phyloP scores from a whole-genome alignment of 352 stramenopile species.

The Phytophthora constricta region DNA sequence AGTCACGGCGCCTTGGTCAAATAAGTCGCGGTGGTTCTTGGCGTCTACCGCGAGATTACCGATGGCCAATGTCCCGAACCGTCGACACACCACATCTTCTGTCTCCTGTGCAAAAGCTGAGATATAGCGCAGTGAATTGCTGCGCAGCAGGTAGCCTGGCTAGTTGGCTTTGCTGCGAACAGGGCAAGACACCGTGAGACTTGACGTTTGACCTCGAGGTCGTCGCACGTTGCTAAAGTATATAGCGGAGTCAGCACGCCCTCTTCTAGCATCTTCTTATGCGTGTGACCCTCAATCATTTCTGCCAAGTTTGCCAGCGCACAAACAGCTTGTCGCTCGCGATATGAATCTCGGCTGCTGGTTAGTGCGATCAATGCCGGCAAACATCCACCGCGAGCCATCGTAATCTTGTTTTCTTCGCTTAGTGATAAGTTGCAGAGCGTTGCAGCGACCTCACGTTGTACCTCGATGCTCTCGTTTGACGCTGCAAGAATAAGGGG shows the following conservation, averaged over 20 bases:
- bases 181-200: conserved; percentile 93
- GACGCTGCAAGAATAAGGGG: conserved; percentile 93
- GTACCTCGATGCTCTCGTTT: conserved; percentile 94
- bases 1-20: conserved; percentile 91
- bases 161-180: conserved; percentile 93
- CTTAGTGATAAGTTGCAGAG: conserved; percentile 95
- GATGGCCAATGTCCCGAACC: conserved; percentile 92
- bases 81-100: conserved; percentile 85
- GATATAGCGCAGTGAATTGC: conserved; percentile 90
- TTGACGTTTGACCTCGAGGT: conserved; percentile 92
- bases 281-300: conserved; percentile 95
- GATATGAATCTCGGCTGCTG: conserved; percentile 86
- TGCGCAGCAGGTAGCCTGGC: conserved; percentile 90
- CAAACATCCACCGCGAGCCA: conserved; percentile 94
- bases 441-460: conserved; percentile 95
- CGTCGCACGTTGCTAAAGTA: conserved; percentile 65
- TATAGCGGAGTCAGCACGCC: conserved; percentile 91
- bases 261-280: conserved; percentile 96
- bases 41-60: conserved; percentile 91
- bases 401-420: conserved; percentile 96
- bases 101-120: conserved; percentile 82
- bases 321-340: conserved; percentile 93
- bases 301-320: conserved; percentile 96
- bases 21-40: conserved; percentile 92
- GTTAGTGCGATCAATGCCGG: conserved; percentile 91